These are phyloP conservation scores for Abrus precatorius DNA, from an alignment of 306 rosid species.

Conservation along the genomic window DNA sequence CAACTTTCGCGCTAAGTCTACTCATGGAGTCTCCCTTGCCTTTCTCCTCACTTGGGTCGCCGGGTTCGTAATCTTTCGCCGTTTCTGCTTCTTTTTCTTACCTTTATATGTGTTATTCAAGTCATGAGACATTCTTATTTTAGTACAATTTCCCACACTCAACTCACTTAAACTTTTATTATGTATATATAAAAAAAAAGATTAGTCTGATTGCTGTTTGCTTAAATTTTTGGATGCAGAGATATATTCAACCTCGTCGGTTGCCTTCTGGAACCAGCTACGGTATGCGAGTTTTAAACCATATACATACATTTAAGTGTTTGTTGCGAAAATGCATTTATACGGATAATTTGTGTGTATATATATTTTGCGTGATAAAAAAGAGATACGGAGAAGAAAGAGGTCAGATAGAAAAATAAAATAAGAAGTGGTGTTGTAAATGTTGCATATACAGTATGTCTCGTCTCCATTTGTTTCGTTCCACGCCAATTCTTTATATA, in stretches of 20 bases:
- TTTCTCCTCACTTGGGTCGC: slow-evolving; percentile 97
- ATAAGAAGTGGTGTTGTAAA: no score
- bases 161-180: no score
- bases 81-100: background rate
- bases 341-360: no score
- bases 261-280: slow-evolving; percentile 91
- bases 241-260: slow-evolving; percentile 85
- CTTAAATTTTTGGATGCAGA: slow-evolving; percentile 54
- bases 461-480: background rate
- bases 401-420: no score
- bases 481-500: background rate
- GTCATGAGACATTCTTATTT: no score
- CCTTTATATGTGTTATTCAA: no score
- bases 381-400: no score
- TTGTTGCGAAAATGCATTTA: no score
- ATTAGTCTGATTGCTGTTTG: background rate
- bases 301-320: background rate
- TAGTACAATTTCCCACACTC: no score
- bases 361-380: no score
- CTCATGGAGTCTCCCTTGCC: slow-evolving; percentile 87
- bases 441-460: no score
- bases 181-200: no score
- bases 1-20: slow-evolving; percentile 82
- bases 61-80: slow-evolving; percentile 57
- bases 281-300: slow-evolving; percentile 62